Evolutionary conservation across 306 rosid species (phyloP).

Genomic region (Begonia masoniana): DNA sequence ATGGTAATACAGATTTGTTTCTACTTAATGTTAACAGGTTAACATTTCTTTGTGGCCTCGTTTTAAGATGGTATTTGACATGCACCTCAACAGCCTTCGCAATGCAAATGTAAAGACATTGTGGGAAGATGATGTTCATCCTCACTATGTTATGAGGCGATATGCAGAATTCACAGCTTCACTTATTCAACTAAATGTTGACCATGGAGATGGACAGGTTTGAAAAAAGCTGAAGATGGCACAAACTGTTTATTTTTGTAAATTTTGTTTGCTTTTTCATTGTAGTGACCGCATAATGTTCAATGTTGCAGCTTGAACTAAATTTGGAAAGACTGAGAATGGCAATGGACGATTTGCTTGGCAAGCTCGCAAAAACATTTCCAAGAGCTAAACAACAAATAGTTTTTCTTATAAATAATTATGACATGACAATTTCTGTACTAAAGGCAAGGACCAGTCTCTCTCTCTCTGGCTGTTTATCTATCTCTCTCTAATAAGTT

Average conservation of each 20-base stretch:
- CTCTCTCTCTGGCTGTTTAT: not conserved
- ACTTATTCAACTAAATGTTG: constrained; percentile 75
- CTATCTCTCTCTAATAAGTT: not conserved
- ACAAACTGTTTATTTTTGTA: not conserved
- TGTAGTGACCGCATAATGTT: not conserved
- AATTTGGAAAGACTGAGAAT: constrained; percentile 85
- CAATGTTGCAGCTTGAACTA: constrained; percentile 61
- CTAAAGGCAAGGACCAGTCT: constrained; percentile 50
- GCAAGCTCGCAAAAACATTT: constrained; percentile 89
- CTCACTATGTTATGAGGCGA: constrained; percentile 96
- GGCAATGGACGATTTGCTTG: constrained; percentile 89
- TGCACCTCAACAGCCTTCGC: constrained; percentile 86
- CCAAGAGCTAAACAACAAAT: constrained; percentile 62
- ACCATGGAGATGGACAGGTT: constrained; percentile 94
- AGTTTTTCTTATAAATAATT: constrained; percentile 89
- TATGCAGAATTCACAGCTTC: constrained; percentile 98
- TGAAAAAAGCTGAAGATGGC: constrained; percentile 14
- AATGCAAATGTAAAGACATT: constrained; percentile 74
- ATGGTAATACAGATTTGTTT: constrained; percentile 10
- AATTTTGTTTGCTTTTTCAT: not conserved
- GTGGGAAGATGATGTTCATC: constrained; percentile 98
- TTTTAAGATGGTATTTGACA: constrained; percentile 92
- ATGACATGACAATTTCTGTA: constrained; percentile 90
- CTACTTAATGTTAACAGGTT: constrained; percentile 40
- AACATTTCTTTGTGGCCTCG: constrained; percentile 95